A percentile compares a stretch with the other conserved stretches of the same genome.
phyloP scores from a whole-genome alignment of 2,329 filamentous ascomycete species.

The Cladosporium velox region DNA sequence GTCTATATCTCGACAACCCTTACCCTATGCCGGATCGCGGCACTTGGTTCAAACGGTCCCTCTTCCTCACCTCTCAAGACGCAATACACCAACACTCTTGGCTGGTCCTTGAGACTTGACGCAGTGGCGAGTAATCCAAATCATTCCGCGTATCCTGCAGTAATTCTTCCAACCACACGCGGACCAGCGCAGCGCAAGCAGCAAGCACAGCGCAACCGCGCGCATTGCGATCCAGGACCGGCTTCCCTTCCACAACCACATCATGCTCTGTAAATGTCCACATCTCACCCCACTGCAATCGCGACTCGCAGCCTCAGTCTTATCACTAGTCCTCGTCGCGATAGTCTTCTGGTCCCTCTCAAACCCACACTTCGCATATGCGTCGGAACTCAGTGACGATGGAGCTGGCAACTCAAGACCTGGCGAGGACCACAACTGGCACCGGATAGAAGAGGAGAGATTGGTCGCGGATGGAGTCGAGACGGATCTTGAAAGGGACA shows the following conservation, averaged over 20 bases:
- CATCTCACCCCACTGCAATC: slow-evolving; percentile 70
- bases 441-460: slow-evolving; percentile 45
- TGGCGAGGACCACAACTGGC: slow-evolving; percentile 51
- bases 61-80: neutral
- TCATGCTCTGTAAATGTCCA: slow-evolving; percentile 42
- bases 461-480: slow-evolving; percentile 33
- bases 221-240: slow-evolving; percentile 12
- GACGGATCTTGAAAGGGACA: slow-evolving; percentile 31
- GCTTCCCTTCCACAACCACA: neutral
- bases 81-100: neutral
- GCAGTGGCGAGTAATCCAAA: neutral
- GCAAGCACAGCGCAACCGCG: slow-evolving; percentile 22
- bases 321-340: slow-evolving; percentile 61
- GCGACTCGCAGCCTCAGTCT: slow-evolving; percentile 68
- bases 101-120: slow-evolving; percentile 11
- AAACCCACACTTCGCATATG: slow-evolving; percentile 62
- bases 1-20: neutral
- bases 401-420: slow-evolving; percentile 39
- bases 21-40: neutral
- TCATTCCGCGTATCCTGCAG: neutral
- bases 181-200: neutral
- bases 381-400: slow-evolving; percentile 53
- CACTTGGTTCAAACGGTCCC: neutral
- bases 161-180: neutral
- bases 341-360: slow-evolving; percentile 63